Conservation (phyloP, 164 flowering plant genomes). For the Nymphaea colorata region DNA sequence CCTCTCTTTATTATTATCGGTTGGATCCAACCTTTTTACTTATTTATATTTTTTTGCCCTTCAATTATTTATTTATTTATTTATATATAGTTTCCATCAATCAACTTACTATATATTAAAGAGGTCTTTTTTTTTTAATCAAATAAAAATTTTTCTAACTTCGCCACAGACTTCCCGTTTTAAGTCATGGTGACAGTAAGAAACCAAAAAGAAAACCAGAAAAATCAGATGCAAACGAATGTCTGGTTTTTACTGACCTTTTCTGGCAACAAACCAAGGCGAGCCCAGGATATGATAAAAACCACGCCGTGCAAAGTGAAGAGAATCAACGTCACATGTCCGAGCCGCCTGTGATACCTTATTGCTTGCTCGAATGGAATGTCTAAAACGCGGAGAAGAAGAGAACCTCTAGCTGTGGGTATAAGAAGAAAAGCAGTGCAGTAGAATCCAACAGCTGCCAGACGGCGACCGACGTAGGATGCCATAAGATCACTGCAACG, state of each 20-base stretch:
- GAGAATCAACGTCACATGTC: constrained; percentile 76
- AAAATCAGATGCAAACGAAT: no score
- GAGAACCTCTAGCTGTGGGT: constrained; percentile 78
- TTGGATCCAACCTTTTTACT: no score
- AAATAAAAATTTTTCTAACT: no score
- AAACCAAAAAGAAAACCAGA: no score
- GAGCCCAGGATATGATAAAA: constrained; percentile 51
- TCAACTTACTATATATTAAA: no score
- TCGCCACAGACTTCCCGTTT: no score
- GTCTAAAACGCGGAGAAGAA: constrained; percentile 73
- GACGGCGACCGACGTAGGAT: constrained; percentile 44
- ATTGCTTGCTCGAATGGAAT: constrained; percentile 96
- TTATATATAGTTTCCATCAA: no score
- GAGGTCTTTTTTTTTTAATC: no score
- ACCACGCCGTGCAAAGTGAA: constrained; percentile 69
- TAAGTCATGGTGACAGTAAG: no score
- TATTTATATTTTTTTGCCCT: no score
- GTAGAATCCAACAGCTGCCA: constrained; percentile 58
- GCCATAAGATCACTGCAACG: constrained; percentile 34
- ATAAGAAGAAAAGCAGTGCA: constrained; percentile 76
- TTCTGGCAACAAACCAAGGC: constrained; percentile 38
- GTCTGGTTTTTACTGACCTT: constrained; percentile 33
- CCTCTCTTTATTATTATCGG: no score
- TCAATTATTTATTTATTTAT: no score
- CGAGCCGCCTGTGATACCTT: constrained; percentile 88